Evolutionary conservation across 2,329 filamentous ascomycete species (phyloP).

Genomic region (Microascus cirrosus): DNA sequence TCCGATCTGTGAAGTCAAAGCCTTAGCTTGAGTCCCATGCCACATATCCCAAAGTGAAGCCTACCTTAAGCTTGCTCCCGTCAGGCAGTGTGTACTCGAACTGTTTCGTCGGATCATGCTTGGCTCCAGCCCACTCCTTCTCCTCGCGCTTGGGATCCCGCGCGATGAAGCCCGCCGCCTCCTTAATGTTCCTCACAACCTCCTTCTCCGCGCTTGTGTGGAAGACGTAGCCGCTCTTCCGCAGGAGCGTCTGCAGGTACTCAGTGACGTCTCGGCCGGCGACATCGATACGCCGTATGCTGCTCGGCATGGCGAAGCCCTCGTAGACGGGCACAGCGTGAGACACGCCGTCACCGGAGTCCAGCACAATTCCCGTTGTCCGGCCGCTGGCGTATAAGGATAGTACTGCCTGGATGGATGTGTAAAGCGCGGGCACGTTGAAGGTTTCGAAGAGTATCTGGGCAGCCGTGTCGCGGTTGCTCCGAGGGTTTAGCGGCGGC

Average conservation of each 20-base stretch:
- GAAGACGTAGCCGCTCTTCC: conserved; percentile 89
- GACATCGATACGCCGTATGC: conserved; percentile 91
- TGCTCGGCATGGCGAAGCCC: conserved; percentile 92
- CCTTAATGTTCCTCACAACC: conserved; percentile 95
- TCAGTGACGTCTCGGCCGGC: conserved; percentile 94
- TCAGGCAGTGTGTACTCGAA: conserved; percentile 87
- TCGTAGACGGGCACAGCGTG: conserved; percentile 97
- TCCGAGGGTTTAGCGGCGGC: conserved; percentile 86
- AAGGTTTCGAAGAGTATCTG: conserved; percentile 99
- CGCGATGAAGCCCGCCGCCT: conserved; percentile 85
- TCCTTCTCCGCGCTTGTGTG: conserved; percentile 99
- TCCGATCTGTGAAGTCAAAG: conserved; percentile 53
- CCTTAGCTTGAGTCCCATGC: background rate
- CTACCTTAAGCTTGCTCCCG: conserved; percentile 82
- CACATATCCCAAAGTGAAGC: conserved; percentile 2
- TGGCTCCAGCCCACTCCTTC: conserved; percentile 82
- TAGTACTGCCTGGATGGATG: conserved; percentile 91
- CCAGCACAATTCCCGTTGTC: conserved; percentile 90
- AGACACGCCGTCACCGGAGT: conserved; percentile 91
- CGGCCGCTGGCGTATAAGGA: conserved; percentile 92
- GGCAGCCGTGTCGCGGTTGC: conserved; percentile 90
- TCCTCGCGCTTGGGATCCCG: conserved; percentile 87
- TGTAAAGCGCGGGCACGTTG: conserved; percentile 93
- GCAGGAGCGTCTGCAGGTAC: conserved; percentile 78
- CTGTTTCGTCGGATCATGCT: conserved; percentile 65